Evolutionary conservation across 352 stramenopile genomes (phyloP).

Genomic region (Globisporangium acanthophoron): DNA sequence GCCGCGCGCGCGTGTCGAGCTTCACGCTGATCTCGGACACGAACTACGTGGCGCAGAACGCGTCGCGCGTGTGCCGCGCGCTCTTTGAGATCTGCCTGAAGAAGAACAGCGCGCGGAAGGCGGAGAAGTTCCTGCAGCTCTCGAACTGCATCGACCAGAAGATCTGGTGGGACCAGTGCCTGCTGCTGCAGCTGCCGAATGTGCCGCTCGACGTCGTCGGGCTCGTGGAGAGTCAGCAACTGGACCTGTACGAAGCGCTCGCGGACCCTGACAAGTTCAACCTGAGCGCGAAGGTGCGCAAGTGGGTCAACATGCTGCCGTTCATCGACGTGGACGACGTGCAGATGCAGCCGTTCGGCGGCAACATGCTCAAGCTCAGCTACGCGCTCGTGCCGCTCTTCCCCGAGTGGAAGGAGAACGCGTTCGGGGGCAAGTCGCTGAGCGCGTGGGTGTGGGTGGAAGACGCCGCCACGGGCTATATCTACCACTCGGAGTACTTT

Average conservation of each 20-base stretch:
- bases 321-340: slow-evolving; percentile 65
- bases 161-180: slow-evolving; percentile 96
- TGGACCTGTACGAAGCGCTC: slow-evolving; percentile 61
- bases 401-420: slow-evolving; percentile 57
- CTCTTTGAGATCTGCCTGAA: slow-evolving; percentile 99
- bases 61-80: slow-evolving; percentile 93
- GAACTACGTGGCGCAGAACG: slow-evolving; percentile 99
- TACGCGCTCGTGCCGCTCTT: slow-evolving; percentile 75
- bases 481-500: slow-evolving; percentile 93
- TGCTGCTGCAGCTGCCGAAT: slow-evolving; percentile 92
- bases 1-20: slow-evolving; percentile 78
- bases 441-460: slow-evolving; percentile 98
- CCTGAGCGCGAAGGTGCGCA: slow-evolving; percentile 52
- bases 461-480: slow-evolving; percentile 88
- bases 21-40: slow-evolving; percentile 99
- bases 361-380: slow-evolving; percentile 91
- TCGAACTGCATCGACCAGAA: slow-evolving; percentile 97
- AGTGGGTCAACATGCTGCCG: slow-evolving; percentile 59
- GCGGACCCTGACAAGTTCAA: slow-evolving; percentile 30
- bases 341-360: slow-evolving; percentile 94
- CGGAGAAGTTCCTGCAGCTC: slow-evolving; percentile 93
- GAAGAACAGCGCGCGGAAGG: slow-evolving; percentile 80
- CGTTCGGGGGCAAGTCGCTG: slow-evolving; percentile 49
- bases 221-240: slow-evolving; percentile 77
- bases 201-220: slow-evolving; percentile 84